Evolutionary conservation across 129 eudicot species (phyloP), one percentile per base, ranked within the genome.

Genomic region (Mikania micrantha): DNA sequence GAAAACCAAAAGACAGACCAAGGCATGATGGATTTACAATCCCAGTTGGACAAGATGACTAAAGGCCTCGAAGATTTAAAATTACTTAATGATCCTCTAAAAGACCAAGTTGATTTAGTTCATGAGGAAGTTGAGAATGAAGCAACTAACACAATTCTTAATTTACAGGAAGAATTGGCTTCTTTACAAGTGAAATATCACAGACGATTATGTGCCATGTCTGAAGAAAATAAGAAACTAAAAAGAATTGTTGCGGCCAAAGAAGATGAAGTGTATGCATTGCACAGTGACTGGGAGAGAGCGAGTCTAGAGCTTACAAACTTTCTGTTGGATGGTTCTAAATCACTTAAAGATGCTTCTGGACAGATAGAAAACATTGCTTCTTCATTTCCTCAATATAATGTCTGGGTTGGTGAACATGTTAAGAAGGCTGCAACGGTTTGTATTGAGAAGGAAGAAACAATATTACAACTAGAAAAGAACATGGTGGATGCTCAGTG

Each of bases 281-380:
- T 78, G 69, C 82, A 77, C 48, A 72, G 71, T 32, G 88, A 84
- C 34, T 90, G 96, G 96, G 87, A 84, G 78, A 86, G 75, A 57
- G 96, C 90, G 70, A 86, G 86, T 61, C 80, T 81, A 67, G 96
- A 90, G 78, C 79, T 90, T 66, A 90, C 94, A 69, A 78, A 78
- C 63, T 83, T 90, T 76, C 85, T 90, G 47, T 59, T 84, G 69
- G 90, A 90, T 75, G 94, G 96, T 61, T 84, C 88, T 56, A 86
- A 79, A 78, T 86, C 90, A 68, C 90, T 89, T 15, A 74, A 74
- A 77, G 87, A 86, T 77, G 90, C 94, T 17, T 79, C 86, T 69
- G 35, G 48, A 56, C 85, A 90, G 71, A 78, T 86, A 79, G 85
- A 83, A 65, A 77, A 77, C 56, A 84, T 90, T 62, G 71, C 85